A percentile compares a stretch with the other conserved stretches of the same genome.
Evolutionary conservation across 1,284 basidiomycete genomes (phyloP).

Genomic region (Mixia osmundae): DNA sequence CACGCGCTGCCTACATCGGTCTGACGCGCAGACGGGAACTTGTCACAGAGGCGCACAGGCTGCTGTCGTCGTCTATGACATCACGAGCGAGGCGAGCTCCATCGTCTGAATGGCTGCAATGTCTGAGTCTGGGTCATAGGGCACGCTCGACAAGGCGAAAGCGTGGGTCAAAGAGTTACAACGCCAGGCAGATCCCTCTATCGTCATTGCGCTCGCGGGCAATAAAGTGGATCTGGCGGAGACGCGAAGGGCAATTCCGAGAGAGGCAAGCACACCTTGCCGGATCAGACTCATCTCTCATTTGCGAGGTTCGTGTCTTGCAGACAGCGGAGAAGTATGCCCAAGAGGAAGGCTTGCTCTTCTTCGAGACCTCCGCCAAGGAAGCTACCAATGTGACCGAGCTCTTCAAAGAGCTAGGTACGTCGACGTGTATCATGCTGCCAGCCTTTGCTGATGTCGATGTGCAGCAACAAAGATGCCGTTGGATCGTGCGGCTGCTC

Average conservation of each 20-base stretch:
- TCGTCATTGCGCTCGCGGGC: conserved; percentile 83
- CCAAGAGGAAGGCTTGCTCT: conserved; percentile 81
- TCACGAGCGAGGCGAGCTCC: background rate
- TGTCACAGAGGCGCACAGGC: conserved; percentile 27
- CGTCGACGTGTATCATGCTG: conserved; percentile 14
- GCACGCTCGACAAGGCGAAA: conserved; percentile 76
- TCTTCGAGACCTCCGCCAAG: conserved; percentile 91
- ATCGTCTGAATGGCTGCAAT: background rate
- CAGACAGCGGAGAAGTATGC: conserved; percentile 78
- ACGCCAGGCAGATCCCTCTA: conserved; percentile 87
- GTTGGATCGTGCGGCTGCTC: background rate
- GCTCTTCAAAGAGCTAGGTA: conserved; percentile 68
- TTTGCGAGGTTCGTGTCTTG: background rate
- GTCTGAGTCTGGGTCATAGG: conserved; percentile 15
- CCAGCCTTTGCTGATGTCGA: background rate
- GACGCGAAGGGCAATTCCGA: conserved; percentile 42
- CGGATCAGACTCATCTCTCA: background rate
- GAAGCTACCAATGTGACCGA: conserved; percentile 68
- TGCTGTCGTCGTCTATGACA: conserved; percentile 9
- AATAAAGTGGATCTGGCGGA: conserved; percentile 78
- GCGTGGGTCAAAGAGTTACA: conserved; percentile 92
- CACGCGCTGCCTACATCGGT: conserved; percentile 42
- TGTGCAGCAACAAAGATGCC: background rate
- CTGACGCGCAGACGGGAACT: conserved; percentile 29
- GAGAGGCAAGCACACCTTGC: conserved; percentile 2